A percentile compares a stretch with the other conserved stretches of the same genome.
Conservation (phyloP, 305 asterid genomes). For the Solanum aculeatissimum region DNA sequence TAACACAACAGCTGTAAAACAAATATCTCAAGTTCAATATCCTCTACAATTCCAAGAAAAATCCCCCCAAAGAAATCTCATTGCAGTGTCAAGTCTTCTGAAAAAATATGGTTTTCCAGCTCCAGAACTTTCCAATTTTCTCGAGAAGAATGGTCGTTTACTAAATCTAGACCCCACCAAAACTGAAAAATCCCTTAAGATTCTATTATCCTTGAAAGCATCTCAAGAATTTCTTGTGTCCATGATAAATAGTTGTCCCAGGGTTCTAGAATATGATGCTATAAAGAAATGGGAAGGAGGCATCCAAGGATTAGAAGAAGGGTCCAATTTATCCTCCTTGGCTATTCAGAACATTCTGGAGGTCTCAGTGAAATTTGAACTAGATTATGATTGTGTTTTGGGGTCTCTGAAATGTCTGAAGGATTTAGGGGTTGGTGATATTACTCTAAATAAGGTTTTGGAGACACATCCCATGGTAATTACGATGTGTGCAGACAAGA, state of each 20-base stretch:
- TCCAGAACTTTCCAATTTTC: slow-evolving; percentile 25
- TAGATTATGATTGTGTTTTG: slow-evolving; percentile 32
- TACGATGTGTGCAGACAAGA: slow-evolving; percentile 23
- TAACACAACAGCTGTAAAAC: neutral
- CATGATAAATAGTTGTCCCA: slow-evolving; percentile 42
- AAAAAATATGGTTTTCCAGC: slow-evolving; percentile 52
- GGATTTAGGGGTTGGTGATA: slow-evolving; percentile 40
- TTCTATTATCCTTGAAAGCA: slow-evolving; percentile 35
- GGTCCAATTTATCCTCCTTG: slow-evolving; percentile 12
- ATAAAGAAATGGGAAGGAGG: slow-evolving; percentile 44
- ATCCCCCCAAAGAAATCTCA: slow-evolving; percentile 15
- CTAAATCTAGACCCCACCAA: slow-evolving; percentile 22
- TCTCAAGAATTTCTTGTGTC: slow-evolving; percentile 47
- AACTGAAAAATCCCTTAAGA: slow-evolving; percentile 38
- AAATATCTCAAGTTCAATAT: slow-evolving; percentile 3
- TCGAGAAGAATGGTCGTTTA: slow-evolving; percentile 33
- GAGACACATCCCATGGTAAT: slow-evolving; percentile 48
- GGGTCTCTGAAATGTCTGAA: slow-evolving; percentile 29
- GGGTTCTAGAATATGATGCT: slow-evolving; percentile 37
- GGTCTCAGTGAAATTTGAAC: slow-evolving; percentile 30
- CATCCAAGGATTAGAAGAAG: slow-evolving; percentile 14
- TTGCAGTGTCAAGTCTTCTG: slow-evolving; percentile 34
- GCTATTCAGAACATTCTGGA: slow-evolving; percentile 36
- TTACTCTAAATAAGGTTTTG: slow-evolving; percentile 38
- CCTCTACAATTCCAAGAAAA: neutral